Percentiles rank a stretch among this genome's conserved stretches.
Conservation (phyloP, 768 basidiomycete species). For the Hirschioporus abietinus region DNA sequence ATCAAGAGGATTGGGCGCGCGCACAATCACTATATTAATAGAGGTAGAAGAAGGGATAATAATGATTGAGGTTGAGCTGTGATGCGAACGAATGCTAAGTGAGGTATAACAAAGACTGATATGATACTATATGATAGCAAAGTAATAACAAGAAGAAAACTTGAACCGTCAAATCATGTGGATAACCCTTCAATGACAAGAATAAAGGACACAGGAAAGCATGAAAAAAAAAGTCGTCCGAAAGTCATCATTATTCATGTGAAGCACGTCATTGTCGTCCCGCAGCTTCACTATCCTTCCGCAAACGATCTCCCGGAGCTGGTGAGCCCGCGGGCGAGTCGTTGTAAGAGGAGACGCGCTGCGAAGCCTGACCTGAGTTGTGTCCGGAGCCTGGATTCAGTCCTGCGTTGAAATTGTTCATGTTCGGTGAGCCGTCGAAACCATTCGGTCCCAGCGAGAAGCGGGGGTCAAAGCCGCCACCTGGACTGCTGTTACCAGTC, state of each 20-base stretch:
- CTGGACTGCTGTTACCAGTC: constrained; percentile 27
- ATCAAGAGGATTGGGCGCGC: neutral
- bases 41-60: neutral
- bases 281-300: neutral
- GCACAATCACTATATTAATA: neutral
- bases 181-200: neutral
- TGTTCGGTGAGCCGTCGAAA: constrained; percentile 22
- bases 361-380: neutral
- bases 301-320: neutral
- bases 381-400: neutral
- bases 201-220: neutral
- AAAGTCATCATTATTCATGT: neutral
- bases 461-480: constrained; percentile 52
- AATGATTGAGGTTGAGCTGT: neutral
- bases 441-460: constrained; percentile 31
- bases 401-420: neutral
- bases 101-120: neutral
- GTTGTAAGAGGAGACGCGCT: neutral
- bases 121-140: neutral
- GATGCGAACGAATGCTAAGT: neutral
- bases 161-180: neutral
- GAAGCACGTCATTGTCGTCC: neutral
- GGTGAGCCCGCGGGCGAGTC: neutral
- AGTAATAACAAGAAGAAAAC: neutral
- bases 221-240: neutral